Conservation (phyloP, 2,329 filamentous ascomycete genomes). For the Dichotomopilus funicola region DNA sequence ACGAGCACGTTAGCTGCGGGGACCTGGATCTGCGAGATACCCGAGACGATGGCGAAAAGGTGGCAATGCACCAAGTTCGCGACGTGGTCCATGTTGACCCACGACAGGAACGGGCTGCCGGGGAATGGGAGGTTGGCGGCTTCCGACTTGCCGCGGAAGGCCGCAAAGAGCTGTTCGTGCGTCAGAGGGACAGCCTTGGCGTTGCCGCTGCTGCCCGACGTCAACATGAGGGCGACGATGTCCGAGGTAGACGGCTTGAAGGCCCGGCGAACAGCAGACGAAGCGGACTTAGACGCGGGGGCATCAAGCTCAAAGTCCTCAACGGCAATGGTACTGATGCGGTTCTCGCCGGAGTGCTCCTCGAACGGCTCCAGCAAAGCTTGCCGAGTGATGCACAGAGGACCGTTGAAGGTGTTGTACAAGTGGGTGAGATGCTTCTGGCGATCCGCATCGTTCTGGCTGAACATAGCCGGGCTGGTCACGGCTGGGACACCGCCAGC, state of each 20-base stretch:
- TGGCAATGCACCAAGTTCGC: constrained; percentile 47
- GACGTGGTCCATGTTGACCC: constrained; percentile 49
- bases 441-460: constrained; percentile 15
- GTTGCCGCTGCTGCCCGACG: constrained; percentile 46
- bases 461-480: constrained; percentile 19
- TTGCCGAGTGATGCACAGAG: constrained; percentile 17
- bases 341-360: constrained; percentile 4
- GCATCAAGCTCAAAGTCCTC: constrained; percentile 3
- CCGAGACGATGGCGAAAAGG: constrained; percentile 38
- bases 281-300: neutral
- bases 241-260: constrained; percentile 3
- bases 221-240: constrained; percentile 39
- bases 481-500: constrained; percentile 12
- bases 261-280: neutral
- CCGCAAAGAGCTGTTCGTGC: constrained; percentile 37
- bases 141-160: constrained; percentile 35
- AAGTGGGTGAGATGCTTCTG: constrained; percentile 15
- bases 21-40: constrained; percentile 41
- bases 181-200: constrained; percentile 43
- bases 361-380: constrained; percentile 10
- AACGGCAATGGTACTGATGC: constrained; percentile 17
- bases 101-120: constrained; percentile 37
- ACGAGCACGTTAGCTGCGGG: constrained; percentile 35
- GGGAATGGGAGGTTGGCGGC: constrained; percentile 22
- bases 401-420: constrained; percentile 9